Conservation (phyloP, 208 protist genomes). For the Porcisia deanei region DNA sequence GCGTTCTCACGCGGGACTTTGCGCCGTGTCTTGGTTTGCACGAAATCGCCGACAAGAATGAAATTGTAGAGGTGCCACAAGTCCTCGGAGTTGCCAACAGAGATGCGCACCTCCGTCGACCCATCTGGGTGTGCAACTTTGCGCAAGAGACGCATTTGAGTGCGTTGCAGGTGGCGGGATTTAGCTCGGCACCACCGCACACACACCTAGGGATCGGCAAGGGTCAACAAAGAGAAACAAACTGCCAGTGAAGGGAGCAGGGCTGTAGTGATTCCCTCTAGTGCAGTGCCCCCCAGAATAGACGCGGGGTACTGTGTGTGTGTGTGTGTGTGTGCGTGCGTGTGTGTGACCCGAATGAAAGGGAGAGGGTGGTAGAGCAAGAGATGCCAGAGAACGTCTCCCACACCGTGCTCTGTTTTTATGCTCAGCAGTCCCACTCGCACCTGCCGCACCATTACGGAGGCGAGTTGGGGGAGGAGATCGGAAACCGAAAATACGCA, state of each 20-base stretch:
- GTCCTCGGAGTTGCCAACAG: conserved; percentile 90
- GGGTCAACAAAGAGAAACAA: background rate
- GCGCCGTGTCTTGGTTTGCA: conserved; percentile 74
- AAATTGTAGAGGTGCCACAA: conserved; percentile 98
- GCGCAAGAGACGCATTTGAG: conserved; percentile 65
- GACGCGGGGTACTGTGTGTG: background rate
- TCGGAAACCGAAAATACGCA: no score
- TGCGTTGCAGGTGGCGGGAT: background rate
- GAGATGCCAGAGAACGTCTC: background rate
- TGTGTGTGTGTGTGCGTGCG: background rate
- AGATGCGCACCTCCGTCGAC: conserved; percentile 86
- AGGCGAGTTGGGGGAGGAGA: background rate
- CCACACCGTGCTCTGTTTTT: background rate
- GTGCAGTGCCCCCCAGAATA: background rate
- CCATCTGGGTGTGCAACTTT: conserved; percentile 65
- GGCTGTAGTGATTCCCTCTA: background rate
- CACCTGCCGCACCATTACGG: background rate
- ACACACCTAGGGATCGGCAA: background rate
- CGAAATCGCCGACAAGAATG: conserved; percentile 81
- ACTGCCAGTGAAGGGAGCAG: background rate
- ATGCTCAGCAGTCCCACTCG: background rate
- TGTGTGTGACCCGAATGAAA: no score
- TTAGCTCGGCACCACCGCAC: no score
- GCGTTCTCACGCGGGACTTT: conserved; percentile 74
- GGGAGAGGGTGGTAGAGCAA: background rate